These are phyloP conservation scores for Cinnamomum micranthum DNA, from an alignment of 164 flowering plant genomes.

Conservation along the genomic window DNA sequence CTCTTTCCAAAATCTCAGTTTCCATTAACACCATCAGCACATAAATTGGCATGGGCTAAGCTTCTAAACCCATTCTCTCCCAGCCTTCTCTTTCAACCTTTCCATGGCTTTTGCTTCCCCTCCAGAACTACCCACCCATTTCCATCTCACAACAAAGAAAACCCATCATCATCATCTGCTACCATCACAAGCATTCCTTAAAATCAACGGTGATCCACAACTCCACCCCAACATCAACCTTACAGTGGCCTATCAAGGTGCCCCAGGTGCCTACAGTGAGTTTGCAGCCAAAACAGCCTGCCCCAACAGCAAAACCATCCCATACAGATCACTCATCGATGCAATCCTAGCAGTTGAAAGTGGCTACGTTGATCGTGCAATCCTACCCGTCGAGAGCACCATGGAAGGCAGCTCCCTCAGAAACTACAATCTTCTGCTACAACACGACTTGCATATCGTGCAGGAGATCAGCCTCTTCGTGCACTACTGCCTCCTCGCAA, in stretches of 20 bases:
- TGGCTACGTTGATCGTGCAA: slow-evolving; percentile 21
- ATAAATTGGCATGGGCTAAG: too few species aligned
- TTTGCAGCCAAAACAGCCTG: slow-evolving; percentile 24
- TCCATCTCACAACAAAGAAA: neutral
- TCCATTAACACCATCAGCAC: too few species aligned
- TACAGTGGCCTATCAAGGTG: slow-evolving; percentile 29
- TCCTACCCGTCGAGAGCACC: slow-evolving; percentile 29
- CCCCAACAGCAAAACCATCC: slow-evolving; percentile 19
- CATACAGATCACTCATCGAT: slow-evolving; percentile 17
- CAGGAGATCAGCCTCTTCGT: slow-evolving; percentile 25
- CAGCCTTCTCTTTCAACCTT: neutral
- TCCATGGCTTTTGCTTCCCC: neutral
- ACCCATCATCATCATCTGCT: neutral
- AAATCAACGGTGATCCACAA: neutral
- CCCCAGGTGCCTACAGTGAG: slow-evolving; percentile 32
- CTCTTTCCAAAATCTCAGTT: neutral
- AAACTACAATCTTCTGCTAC: slow-evolving; percentile 24
- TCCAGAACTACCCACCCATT: neutral
- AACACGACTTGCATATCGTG: slow-evolving; percentile 15
- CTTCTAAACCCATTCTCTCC: neutral
- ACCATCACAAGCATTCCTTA: neutral
- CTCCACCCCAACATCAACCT: neutral
- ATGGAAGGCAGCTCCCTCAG: slow-evolving; percentile 24
- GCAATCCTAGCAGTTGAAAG: slow-evolving; percentile 19
- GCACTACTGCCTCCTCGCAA: slow-evolving; percentile 27